Base-by-base conservation (phyloP, 371 early-diverging fungal species). In the Mortierella sp. region DNA sequence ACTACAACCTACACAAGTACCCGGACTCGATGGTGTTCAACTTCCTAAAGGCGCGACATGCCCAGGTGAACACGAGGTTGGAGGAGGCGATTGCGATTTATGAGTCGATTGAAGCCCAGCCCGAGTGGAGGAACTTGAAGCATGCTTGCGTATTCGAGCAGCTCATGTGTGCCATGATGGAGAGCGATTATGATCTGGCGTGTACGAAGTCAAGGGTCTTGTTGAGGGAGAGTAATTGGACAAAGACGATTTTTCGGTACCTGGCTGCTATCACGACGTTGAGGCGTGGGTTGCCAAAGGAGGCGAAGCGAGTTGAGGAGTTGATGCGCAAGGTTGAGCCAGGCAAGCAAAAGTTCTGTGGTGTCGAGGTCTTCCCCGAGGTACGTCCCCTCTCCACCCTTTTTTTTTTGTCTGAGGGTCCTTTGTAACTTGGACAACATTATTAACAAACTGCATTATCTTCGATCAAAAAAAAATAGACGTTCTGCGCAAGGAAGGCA, bases 121-220 rank as follows among this genome's bases (percentile, higher is more conserved):
- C 71, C 10, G 82, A 85, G 44, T 85, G 82, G 81, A 68, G 70
- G 11, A 85, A 81, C 35, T 32, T 85, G 29, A 79, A 55, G 41
- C 85, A 85, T 43, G 74, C 77, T 0, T 75, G 70, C 27, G 38
- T 55, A 0, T 78, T 85, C 51, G 85, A 85, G 70, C 85, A 85
- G 29, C 24, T 79, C 6, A 85, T 85, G 85, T 85, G 85, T 38
- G 85, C 82, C 10, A 85, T 85, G 77, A 85, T 85, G 85, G 79
- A 79, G 63, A 74, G 79, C 70, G 60, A 85, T 46, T 44, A 81
- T 32, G 82, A 81, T 21, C 72, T 85, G 32, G 85, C 85, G 0
- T 85, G 85, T 44, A 81, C 77, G 32, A 85, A 81, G 71, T 81
- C 82, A 41, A 56, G 85, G 4, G 35, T 81, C 14, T 65, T 85